These are phyloP conservation scores for apple (Malus domestica) DNA, from an alignment of 306 rosid genomes.

Conservation along the genomic window ASM211411v1 NC_041790.1:4868001-4868500, in stretches of 20 bases:
- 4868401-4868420: conserved; percentile 94
- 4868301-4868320: conserved; percentile 16
- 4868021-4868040: background rate
- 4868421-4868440: conserved; percentile 98
- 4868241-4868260: conserved; percentile 92
- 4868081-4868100: conserved; percentile 99
- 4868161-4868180: background rate
- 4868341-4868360: background rate
- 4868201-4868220: conserved; percentile 15
- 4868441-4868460: conserved; percentile 95
- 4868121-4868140: conserved; percentile 98
- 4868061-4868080: conserved; percentile 94
- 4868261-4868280: conserved; percentile 93
- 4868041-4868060: conserved; percentile 88
- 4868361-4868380: conserved; percentile 67
- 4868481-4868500: conserved; percentile 14
- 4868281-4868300: conserved; percentile 66
- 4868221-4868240: conserved; percentile 53
- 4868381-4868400: conserved; percentile 92
- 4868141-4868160: conserved; percentile 48
- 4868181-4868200: background rate
- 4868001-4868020: background rate
- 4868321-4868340: background rate
- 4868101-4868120: conserved; percentile 99
- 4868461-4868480: conserved; percentile 78